Evolutionary conservation across 495 filamentous ascomycete species (phyloP).

Genomic region (Podospora comata): DNA sequence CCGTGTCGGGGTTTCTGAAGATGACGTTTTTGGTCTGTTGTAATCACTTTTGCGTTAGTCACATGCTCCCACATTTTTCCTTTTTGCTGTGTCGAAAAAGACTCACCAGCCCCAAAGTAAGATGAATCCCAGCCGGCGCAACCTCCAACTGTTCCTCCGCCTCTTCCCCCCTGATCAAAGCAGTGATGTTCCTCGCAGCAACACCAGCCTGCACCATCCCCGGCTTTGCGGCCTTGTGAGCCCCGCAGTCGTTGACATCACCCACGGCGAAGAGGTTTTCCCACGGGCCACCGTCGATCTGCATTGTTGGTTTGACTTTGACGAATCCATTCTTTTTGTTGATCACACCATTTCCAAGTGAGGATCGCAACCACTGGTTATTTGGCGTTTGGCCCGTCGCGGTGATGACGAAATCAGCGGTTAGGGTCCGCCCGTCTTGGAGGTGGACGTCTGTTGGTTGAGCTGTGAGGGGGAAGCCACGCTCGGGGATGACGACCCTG

Average conservation of each 20-base stretch:
- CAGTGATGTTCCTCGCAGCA: conserved; percentile 54
- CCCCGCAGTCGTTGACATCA: conserved; percentile 57
- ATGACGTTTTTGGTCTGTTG: conserved; percentile 47
- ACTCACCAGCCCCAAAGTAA: conserved; percentile 53
- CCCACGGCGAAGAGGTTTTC: conserved; percentile 50
- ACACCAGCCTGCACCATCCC: conserved; percentile 51
- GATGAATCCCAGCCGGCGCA: conserved; percentile 44
- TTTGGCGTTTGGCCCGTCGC: conserved; percentile 51
- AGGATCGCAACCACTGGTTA: conserved; percentile 42
- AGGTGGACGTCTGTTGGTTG: conserved; percentile 14
- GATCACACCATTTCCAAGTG: conserved; percentile 31
- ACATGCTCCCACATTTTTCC: no score
- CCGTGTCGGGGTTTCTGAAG: conserved; percentile 48
- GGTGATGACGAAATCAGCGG: conserved; percentile 23
- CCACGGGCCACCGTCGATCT: conserved; percentile 40
- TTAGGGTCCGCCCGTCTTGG: conserved; percentile 13
- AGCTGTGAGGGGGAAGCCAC: conserved; percentile 30
- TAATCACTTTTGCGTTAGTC: background rate
- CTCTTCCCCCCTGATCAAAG: conserved; percentile 37
- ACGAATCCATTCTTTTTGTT: conserved; percentile 48
- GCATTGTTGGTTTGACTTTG: conserved; percentile 53
- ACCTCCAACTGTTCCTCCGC: conserved; percentile 34
- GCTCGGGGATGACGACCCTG: conserved; percentile 22
- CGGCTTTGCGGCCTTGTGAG: conserved; percentile 54
- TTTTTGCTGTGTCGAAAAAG: background rate